Percentiles rank a stretch among this genome's conserved stretches.
Conservation (phyloP, 2,329 filamentous ascomycete species). For the Cercospora brassicicola region DNA sequence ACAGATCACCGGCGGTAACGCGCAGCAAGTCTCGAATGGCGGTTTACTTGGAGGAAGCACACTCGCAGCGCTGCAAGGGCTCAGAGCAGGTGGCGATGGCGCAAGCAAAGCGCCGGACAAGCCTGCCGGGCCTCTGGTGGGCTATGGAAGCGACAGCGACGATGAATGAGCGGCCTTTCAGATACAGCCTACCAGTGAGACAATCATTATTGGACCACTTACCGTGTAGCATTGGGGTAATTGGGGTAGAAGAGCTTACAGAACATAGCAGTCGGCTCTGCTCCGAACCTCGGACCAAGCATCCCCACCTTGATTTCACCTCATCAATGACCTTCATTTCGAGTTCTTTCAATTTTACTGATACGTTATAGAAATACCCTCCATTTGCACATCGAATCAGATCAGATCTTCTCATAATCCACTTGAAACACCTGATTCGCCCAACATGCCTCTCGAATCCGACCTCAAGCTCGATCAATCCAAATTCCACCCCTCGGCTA, state of each 20-base stretch:
- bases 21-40: constrained; percentile 41
- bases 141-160: constrained; percentile 87
- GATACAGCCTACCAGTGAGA: background rate
- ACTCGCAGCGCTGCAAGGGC: constrained; percentile 70
- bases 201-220: background rate
- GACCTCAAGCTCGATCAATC: constrained; percentile 36
- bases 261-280: background rate
- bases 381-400: background rate
- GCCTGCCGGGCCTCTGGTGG: constrained; percentile 72
- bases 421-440: background rate
- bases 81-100: constrained; percentile 47
- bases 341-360: background rate
- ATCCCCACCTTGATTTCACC: constrained; percentile 1
- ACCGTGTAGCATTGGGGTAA: background rate
- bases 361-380: too few species aligned
- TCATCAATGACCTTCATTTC: background rate
- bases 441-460: constrained; percentile 28
- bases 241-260: background rate
- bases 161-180: constrained; percentile 48
- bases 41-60: constrained; percentile 83
- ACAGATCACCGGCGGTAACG: constrained; percentile 50
- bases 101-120: constrained; percentile 55
- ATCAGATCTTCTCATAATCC: background rate
- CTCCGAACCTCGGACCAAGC: constrained; percentile 2
- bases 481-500: constrained; percentile 47